Conservation (phyloP, 179 eudicot species). For the Beta corolliflora region DNA sequence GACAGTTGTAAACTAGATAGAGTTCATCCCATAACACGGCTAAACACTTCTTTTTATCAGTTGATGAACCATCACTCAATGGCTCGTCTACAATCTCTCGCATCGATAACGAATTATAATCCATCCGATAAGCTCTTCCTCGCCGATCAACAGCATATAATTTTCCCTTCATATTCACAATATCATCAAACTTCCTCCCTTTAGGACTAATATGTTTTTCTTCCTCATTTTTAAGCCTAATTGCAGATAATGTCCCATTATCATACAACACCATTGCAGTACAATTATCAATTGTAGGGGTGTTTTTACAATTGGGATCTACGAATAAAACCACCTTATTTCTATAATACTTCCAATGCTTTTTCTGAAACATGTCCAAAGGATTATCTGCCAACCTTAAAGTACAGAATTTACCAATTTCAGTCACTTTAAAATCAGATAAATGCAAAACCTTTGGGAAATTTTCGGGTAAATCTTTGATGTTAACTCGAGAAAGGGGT, state of each 20-base stretch:
- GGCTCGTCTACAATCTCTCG: not conserved
- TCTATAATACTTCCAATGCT: not conserved
- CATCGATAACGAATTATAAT: not conserved
- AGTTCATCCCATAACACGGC: not conserved
- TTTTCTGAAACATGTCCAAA: not conserved
- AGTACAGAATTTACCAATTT: not conserved
- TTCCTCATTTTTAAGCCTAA: not conserved
- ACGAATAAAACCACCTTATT: not conserved
- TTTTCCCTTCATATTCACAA: not conserved
- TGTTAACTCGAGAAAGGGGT: constrained; percentile 1
- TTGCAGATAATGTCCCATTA: not conserved
- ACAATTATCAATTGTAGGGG: not conserved
- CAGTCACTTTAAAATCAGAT: not conserved
- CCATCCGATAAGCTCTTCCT: not conserved
- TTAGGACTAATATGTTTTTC: not conserved
- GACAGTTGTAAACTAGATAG: not conserved
- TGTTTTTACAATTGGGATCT: not conserved
- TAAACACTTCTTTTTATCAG: not conserved
- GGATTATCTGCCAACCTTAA: not conserved
- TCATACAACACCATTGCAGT: not conserved
- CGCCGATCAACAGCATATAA: not conserved
- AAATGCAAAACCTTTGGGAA: not conserved
- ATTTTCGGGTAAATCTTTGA: not conserved
- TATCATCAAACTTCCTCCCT: not conserved
- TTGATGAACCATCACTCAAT: not conserved